A percentile compares a stretch with the other conserved stretches of the same genome.
Evolutionary conservation across 1,284 basidiomycete species (phyloP).

Genomic region (Cystobasidium slooffiae): DNA sequence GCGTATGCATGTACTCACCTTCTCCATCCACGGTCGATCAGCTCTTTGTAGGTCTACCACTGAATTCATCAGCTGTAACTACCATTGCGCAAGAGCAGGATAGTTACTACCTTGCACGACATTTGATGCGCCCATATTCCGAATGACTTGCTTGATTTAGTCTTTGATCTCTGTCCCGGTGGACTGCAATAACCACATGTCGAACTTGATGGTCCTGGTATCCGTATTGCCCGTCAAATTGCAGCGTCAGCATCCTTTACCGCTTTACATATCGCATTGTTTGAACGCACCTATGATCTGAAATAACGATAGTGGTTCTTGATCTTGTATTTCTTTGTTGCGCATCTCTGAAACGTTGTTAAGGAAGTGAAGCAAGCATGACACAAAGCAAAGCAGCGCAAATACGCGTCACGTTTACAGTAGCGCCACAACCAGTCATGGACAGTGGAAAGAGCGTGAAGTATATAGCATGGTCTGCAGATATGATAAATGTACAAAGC

Average conservation of each 20-base stretch:
- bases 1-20: constrained; percentile 59
- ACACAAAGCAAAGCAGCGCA: too few relatives aligned
- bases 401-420: too few relatives aligned
- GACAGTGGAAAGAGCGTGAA: too few relatives aligned
- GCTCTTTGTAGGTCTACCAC: constrained; percentile 58
- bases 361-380: not conserved
- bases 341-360: constrained; percentile 2
- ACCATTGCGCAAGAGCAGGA: not conserved
- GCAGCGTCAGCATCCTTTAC: not conserved
- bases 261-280: not conserved
- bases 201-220: constrained; percentile 37
- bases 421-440: too few relatives aligned
- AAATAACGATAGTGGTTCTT: constrained; percentile 39
- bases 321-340: not conserved
- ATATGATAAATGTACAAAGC: too few relatives aligned
- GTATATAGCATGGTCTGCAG: too few relatives aligned
- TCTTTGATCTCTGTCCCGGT: constrained; percentile 27
- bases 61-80: not conserved
- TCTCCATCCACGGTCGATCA: constrained; percentile 89
- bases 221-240: not conserved
- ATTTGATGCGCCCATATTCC: constrained; percentile 46
- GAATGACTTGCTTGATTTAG: constrained; percentile 38
- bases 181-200: constrained; percentile 45
- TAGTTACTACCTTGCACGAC: constrained; percentile 29
- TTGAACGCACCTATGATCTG: constrained; percentile 35